Conservation (phyloP, 352 stramenopile species). For the Globisporangium iwayamae region DNA sequence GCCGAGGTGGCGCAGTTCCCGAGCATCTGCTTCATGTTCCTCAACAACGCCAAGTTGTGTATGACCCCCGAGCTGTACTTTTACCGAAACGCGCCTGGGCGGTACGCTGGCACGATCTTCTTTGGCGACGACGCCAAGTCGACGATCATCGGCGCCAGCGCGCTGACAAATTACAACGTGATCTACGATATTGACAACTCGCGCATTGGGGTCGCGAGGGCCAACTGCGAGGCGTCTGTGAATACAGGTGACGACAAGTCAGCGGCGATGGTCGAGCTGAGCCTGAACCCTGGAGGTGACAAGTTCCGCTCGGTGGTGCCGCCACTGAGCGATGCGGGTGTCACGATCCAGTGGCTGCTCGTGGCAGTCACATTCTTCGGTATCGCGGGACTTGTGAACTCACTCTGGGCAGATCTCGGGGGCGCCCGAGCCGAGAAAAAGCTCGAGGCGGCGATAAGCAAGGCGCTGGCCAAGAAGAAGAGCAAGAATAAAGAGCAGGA, state of each 20-base stretch:
- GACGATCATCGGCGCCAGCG: constrained; percentile 70
- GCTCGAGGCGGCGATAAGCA: not conserved
- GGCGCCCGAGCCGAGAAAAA: not conserved
- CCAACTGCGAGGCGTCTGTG: constrained; percentile 37
- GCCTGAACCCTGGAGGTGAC: constrained; percentile 54
- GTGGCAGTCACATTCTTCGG: constrained; percentile 36
- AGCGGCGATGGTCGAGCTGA: constrained; percentile 37
- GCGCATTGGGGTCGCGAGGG: constrained; percentile 56
- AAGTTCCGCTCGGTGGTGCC: constrained; percentile 32
- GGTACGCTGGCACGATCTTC: constrained; percentile 67
- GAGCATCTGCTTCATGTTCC: constrained; percentile 65
- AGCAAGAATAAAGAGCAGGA: not conserved
- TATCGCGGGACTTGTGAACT: constrained; percentile 44
- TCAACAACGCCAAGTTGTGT: constrained; percentile 55
- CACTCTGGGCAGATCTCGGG: constrained; percentile 41
- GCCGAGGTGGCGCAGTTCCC: constrained; percentile 34
- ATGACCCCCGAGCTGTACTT: constrained; percentile 53
- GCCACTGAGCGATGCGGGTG: constrained; percentile 26
- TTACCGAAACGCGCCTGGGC: constrained; percentile 22
- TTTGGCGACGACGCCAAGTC: constrained; percentile 59
- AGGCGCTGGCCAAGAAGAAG: not conserved
- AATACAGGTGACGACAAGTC: not conserved
- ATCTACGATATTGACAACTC: constrained; percentile 78
- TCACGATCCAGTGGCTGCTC: constrained; percentile 43
- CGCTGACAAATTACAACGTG: constrained; percentile 65